Base-by-base conservation (phyloP, 2,329 filamentous ascomycete species). In the Xylariaceae sp. region DNA sequence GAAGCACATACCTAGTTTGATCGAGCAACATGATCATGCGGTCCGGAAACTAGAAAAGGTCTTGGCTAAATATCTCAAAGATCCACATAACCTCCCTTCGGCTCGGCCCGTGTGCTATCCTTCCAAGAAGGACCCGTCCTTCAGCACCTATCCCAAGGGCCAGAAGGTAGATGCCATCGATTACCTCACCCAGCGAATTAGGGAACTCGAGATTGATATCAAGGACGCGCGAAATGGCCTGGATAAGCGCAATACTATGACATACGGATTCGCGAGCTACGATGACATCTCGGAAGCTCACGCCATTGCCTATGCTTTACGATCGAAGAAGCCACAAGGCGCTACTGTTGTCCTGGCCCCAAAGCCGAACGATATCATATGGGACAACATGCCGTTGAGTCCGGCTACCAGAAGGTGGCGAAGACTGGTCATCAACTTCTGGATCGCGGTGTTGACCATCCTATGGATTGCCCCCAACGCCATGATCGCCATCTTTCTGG, bases 231-330 rank as follows among this genome's bases (percentile, higher is more conserved):
- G 92, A 10, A 72, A 77, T 24, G 79, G 78, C 1, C 79, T 98
- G 6, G 90, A 96, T 59, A 87, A 81, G 56, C 79, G 89, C 31
- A 86, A 90, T 54, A 82, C 89, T 12, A 83, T 94, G 72, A 72
- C 86, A 0, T 98, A 89, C 53, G 92, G 92, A 0, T 98, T 98
- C 55, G 89, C 90, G 7, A 95, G 87, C 49, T 98, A 92, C 62
- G 79, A 90, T 26, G 81, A 80, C 26, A 93, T 98, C 35, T 72
- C 80, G 37, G 85, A 94, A 48, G 87, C 92, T 0, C 92, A 98
- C 53, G 76, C 75, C 14, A 88, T 94, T 42, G 92, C 89, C 9
- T 94, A 83, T 59, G 74, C 80, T 8, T 77, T 83, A 15, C 83
- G 83, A 38, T 84, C 78, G 31, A 92, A 92, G 64, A 83, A 82